Evolutionary conservation across 352 stramenopile species (phyloP).

Genomic region (Thraustochytrium striatum): DNA sequence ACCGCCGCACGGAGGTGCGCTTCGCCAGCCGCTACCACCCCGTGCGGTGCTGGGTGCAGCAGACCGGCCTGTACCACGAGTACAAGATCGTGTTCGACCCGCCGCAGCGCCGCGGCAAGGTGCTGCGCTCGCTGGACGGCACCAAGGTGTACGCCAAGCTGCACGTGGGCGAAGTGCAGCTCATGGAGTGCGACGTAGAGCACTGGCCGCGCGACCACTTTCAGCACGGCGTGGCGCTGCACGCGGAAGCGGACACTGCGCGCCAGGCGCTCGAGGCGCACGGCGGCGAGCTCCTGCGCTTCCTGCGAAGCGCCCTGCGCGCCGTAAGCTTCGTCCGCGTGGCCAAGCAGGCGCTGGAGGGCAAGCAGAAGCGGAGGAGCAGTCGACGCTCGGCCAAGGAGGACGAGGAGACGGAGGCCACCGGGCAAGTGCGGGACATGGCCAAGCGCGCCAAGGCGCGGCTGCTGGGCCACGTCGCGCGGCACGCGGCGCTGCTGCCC

Average conservation of each 20-base stretch:
- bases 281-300: slow-evolving; percentile 1
- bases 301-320: neutral
- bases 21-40: slow-evolving; percentile 39
- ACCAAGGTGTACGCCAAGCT: slow-evolving; percentile 16
- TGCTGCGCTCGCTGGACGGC: neutral
- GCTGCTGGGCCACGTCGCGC: slow-evolving; percentile 6
- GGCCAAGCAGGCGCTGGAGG: no score
- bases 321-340: slow-evolving; percentile 33
- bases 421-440: slow-evolving; percentile 8
- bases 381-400: neutral
- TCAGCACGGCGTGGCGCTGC: no score
- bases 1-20: slow-evolving; percentile 13
- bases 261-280: neutral
- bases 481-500: neutral
- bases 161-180: slow-evolving; percentile 5
- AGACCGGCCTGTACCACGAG: slow-evolving; percentile 29
- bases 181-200: slow-evolving; percentile 38
- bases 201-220: slow-evolving; percentile 21
- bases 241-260: no score
- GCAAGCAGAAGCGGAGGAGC: no score
- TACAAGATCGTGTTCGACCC: slow-evolving; percentile 44
- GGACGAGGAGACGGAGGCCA: slow-evolving; percentile 28
- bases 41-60: slow-evolving; percentile 24
- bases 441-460: slow-evolving; percentile 12
- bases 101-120: neutral